These are phyloP conservation scores for Tarenaya hassleriana DNA, from an alignment of 345 rosid species.

Conservation along the genomic window DNA sequence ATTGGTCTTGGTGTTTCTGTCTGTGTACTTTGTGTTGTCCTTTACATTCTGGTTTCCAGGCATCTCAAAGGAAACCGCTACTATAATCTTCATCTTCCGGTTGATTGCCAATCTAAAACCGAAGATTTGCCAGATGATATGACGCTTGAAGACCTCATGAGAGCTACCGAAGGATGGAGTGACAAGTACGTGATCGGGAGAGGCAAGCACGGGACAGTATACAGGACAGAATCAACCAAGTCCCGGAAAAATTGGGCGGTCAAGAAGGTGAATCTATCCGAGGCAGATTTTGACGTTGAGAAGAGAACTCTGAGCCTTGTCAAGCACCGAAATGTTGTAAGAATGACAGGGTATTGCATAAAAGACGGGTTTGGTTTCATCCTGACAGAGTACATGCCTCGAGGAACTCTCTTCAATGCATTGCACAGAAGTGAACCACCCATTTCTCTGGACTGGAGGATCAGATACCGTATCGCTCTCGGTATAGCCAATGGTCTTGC, in stretches of 20 bases:
- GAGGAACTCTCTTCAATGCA: too few species aligned
- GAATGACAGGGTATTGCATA: too few species aligned
- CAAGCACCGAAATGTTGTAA: conserved; percentile 34
- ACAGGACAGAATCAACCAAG: conserved; percentile 28
- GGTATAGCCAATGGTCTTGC: conserved; percentile 38
- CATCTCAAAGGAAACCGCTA: conserved; percentile 9
- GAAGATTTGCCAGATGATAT: conserved; percentile 32
- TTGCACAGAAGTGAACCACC: too few species aligned
- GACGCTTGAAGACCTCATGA: conserved; percentile 32
- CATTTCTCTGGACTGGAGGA: too few species aligned
- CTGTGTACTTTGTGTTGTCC: conserved; percentile 26
- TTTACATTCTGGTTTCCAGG: conserved; percentile 21
- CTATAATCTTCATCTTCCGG: conserved; percentile 25
- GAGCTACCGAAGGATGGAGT: conserved; percentile 33
- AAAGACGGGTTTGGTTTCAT: too few species aligned
- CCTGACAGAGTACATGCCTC: too few species aligned
- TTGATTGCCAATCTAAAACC: conserved; percentile 12
- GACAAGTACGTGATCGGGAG: conserved; percentile 35
- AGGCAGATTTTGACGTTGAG: conserved; percentile 28
- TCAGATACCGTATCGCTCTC: conserved; percentile 27
- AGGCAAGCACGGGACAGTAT: conserved; percentile 41
- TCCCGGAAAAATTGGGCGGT: conserved; percentile 35
- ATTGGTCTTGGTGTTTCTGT: too few species aligned
- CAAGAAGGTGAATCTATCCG: conserved; percentile 34
- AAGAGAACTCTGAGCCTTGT: conserved; percentile 27